Evolutionary conservation across 192 early-diverging fungal species (phyloP).

Genomic region (Backusella macrospora): DNA sequence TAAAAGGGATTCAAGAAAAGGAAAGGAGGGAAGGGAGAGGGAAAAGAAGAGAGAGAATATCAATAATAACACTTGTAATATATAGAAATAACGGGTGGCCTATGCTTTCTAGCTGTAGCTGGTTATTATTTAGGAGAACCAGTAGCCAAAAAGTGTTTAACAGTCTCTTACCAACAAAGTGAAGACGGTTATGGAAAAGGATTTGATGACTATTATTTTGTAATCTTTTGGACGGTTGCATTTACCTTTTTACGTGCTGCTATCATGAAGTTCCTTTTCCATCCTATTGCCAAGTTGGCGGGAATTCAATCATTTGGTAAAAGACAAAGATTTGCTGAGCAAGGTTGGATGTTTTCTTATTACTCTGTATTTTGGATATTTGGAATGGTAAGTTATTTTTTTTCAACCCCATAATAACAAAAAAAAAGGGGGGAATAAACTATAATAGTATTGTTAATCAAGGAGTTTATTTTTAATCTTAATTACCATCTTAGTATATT

Average conservation of each 20-base stretch:
- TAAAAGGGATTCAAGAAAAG: neutral
- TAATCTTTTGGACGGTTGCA: conserved; percentile 66
- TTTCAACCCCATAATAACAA: neutral
- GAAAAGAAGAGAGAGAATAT: neutral
- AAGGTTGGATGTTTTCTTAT: conserved; percentile 71
- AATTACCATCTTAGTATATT: conserved; percentile 49
- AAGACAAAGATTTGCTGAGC: conserved; percentile 69
- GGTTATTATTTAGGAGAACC: conserved; percentile 24
- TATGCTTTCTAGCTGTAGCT: conserved; percentile 1
- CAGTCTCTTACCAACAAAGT: conserved; percentile 22
- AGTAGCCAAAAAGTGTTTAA: conserved; percentile 21
- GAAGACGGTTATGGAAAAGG: conserved; percentile 48
- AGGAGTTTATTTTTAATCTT: neutral
- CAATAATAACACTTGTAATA: neutral
- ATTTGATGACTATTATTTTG: conserved; percentile 60
- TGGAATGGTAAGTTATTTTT: conserved; percentile 59
- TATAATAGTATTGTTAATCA: conserved; percentile 2
- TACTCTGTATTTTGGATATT: conserved; percentile 63
- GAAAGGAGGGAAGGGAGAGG: neutral
- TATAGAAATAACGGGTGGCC: conserved; percentile 30
- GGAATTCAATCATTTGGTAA: conserved; percentile 44
- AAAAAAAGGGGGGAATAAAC: neutral
- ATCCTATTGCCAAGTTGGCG: conserved; percentile 42
- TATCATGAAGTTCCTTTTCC: conserved; percentile 56
- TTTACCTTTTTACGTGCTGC: conserved; percentile 65